phyloP scores from a whole-genome alignment of 2,329 filamentous ascomycete genomes.

The Colletotrichum liriopes region DNA sequence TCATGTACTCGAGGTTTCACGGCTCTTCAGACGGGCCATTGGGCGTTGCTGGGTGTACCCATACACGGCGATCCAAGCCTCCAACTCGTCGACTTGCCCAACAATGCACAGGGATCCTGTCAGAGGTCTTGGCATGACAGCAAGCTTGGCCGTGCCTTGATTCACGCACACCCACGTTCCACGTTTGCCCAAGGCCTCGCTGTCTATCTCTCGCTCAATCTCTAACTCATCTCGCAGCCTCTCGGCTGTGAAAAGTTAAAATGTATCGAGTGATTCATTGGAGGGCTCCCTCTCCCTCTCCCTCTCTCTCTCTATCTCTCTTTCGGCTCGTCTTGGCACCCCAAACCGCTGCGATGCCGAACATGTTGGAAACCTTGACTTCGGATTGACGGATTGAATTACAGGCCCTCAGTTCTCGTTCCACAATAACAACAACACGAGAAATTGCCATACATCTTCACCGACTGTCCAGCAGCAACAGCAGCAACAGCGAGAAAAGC shows the following conservation, averaged over 20 bases:
- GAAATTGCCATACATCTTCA: neutral
- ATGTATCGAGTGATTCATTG: neutral
- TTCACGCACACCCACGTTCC: constrained; percentile 19
- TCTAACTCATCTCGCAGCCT: constrained; percentile 1
- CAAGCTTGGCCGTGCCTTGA: constrained; percentile 40
- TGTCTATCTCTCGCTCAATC: neutral
- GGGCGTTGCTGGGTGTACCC: constrained; percentile 21
- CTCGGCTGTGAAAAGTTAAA: neutral
- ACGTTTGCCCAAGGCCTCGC: neutral
- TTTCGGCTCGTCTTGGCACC: constrained; percentile 6
- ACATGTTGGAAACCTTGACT: constrained; percentile 6
- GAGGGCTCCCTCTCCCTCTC: neutral
- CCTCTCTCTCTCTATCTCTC: too few species aligned
- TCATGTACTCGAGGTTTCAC: constrained; percentile 30
- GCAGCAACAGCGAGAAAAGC: constrained; percentile 7
- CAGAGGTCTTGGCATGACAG: constrained; percentile 41
- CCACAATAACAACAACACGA: neutral
- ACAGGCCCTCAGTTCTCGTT: neutral
- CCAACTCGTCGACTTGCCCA: constrained; percentile 6
- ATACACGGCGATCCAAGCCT: constrained; percentile 21
- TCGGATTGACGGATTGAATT: constrained; percentile 5
- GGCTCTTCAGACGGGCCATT: neutral
- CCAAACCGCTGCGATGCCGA: constrained; percentile 10
- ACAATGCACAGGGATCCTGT: constrained; percentile 31
- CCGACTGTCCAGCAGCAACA: neutral